Percentiles rank a stretch among this genome's conserved stretches.
phyloP scores from a whole-genome alignment of 805 yeast genomes.

The Clavispora phyllophila region DNA sequence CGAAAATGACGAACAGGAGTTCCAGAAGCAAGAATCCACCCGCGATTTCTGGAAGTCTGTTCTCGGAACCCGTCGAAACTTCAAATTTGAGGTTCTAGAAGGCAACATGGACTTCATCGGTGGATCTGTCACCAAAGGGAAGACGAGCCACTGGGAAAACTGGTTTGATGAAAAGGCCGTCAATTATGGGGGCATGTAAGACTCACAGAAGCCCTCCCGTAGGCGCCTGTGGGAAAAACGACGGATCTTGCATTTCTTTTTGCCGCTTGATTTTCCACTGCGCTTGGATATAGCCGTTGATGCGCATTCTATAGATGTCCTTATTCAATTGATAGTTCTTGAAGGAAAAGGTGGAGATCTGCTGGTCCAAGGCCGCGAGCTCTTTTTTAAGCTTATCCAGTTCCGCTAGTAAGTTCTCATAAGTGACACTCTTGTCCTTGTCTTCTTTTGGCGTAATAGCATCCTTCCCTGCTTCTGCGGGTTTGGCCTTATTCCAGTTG shows the following conservation, averaged over 20 bases:
- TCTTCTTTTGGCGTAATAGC: constrained; percentile 17
- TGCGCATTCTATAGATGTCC: constrained; percentile 38
- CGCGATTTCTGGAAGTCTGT: constrained; percentile 42
- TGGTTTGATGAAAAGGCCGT: constrained; percentile 79
- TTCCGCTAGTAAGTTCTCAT: constrained; percentile 16
- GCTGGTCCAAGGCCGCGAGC: constrained; percentile 13
- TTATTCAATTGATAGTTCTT: constrained; percentile 36
- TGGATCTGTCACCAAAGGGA: constrained; percentile 64
- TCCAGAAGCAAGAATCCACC: constrained; percentile 32
- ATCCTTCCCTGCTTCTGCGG: constrained; percentile 16
- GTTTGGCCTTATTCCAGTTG: constrained; percentile 16
- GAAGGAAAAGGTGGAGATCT: constrained; percentile 28
- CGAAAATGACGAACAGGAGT: constrained; percentile 26
- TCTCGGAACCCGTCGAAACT: constrained; percentile 34
- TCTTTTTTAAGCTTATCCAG: constrained; percentile 13
- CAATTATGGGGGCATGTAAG: constrained; percentile 31
- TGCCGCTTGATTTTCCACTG: constrained; percentile 23
- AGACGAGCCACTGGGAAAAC: constrained; percentile 57
- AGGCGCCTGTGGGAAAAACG: constrained; percentile 33
- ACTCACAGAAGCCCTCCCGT: background rate
- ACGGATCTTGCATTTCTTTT: constrained; percentile 29
- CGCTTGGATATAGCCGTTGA: constrained; percentile 32
- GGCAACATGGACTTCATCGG: constrained; percentile 65
- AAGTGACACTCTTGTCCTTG: constrained; percentile 6
- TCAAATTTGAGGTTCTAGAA: constrained; percentile 65